Base-by-base conservation (phyloP, 1,284 basidiomycete species). In the Blastosporella zonata region DNA sequence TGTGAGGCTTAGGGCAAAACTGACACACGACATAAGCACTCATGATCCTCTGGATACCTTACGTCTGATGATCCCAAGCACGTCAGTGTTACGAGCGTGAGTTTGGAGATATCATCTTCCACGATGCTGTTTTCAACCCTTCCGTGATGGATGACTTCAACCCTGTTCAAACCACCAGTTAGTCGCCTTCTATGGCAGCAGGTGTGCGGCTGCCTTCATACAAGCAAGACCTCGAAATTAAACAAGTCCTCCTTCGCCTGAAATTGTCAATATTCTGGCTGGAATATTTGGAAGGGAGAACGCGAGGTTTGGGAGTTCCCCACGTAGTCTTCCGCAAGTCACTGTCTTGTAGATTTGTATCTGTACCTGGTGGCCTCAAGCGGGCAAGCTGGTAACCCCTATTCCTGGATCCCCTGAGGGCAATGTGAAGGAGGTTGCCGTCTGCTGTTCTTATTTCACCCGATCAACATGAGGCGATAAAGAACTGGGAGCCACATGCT, bases 1-100 rank as follows among this genome's bases (percentile, higher is more conserved):
- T 75, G 58, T 75, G 81, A 65, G 85, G 83, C 57, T 89, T 88
- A 71, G n/a, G n/a, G n/a, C n/a, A n/a, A n/a, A n/a, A n/a, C n/a
- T n/a, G n/a, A n/a, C n/a, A n/a, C n/a, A n/a, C n/a, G n/a, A n/a
- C n/a, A n/a, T n/a, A n/a, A n/a, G n/a, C n/a, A n/a, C n/a, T n/a
- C n/a, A n/a, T n/a, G n/a, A n/a, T n/a, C n/a, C n/a, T n/a, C 6
- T 49, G 82, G 80, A 40, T 84, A 82, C 65, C 71, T 89, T 41
- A 88, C 84, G 0, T 87, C 87, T 62, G 82, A 85, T 57, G 81
- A 87, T 61, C 84, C 85, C 0, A 63, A 66, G 45, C 72, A 75
- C 49, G 79, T 84, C 63, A 79, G 75, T 52, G 67, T 89, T 18
- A 88, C 56, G 67, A 82, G 13, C 85, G 84, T 85, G 54, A 56